A percentile compares a stretch with the other conserved stretches of the same genome.
These are phyloP conservation scores for Nakaseomyces glabratus DNA, from an alignment of 1,139 yeast genomes.

Conservation along the genomic window DNA sequence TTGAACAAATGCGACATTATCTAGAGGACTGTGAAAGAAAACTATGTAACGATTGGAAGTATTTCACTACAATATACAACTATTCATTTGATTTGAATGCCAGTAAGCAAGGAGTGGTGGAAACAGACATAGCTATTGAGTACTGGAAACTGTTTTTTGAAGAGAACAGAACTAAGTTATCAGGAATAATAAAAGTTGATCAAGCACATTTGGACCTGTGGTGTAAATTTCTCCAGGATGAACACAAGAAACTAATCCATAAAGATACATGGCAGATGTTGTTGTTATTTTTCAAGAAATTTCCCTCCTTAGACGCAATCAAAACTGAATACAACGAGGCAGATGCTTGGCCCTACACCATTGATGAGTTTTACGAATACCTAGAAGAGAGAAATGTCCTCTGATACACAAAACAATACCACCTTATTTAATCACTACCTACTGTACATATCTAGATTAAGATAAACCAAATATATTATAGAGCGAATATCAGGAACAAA, in stretches of 20 bases:
- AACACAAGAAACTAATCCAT: constrained; percentile 37
- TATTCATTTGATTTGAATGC: constrained; percentile 63
- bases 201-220: constrained; percentile 33
- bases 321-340: constrained; percentile 58
- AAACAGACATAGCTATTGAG: constrained; percentile 54
- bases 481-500: no score
- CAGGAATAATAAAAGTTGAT: constrained; percentile 42
- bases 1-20: constrained; percentile 44
- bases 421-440: no score
- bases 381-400: constrained; percentile 18
- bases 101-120: constrained; percentile 53
- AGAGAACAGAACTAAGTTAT: constrained; percentile 31
- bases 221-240: constrained; percentile 18
- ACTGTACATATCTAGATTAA: no score
- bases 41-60: constrained; percentile 33
- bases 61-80: constrained; percentile 51
- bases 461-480: no score
- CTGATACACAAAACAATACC: not conserved
- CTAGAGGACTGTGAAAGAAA: constrained; percentile 34
- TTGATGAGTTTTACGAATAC: constrained; percentile 75
- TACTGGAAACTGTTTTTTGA: constrained; percentile 67
- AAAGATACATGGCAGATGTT: constrained; percentile 84
- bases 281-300: constrained; percentile 52
- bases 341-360: constrained; percentile 86
- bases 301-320: constrained; percentile 40